A percentile compares a stretch with the other conserved stretches of the same genome.
phyloP scores from a whole-genome alignment of 2,329 filamentous ascomycete species.

The Apiospora rasikravindrae region DNA sequence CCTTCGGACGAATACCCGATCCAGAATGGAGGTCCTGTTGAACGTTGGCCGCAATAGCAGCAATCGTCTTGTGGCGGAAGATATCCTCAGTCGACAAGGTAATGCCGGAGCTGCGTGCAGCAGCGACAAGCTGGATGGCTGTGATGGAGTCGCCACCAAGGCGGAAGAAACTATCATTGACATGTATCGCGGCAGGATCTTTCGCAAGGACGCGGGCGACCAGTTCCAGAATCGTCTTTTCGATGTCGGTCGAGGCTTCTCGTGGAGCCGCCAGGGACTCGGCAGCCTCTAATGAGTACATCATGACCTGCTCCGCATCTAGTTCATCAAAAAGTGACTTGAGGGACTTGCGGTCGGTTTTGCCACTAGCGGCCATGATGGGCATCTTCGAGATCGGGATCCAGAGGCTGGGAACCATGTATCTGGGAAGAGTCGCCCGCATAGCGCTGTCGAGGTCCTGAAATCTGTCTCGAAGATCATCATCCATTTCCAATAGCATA shows the following conservation, averaged over 20 bases:
- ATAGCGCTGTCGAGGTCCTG: background rate
- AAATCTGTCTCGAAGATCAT: constrained; percentile 3
- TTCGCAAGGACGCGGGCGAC: constrained; percentile 15
- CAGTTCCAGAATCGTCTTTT: constrained; percentile 19
- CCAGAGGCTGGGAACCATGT: constrained; percentile 24
- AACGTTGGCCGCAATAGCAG: background rate
- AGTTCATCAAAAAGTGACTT: background rate
- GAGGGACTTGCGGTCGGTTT: constrained; percentile 24
- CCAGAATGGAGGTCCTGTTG: background rate
- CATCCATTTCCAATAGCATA: background rate
- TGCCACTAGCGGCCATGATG: constrained; percentile 20
- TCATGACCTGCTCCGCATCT: background rate
- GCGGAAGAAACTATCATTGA: constrained; percentile 26
- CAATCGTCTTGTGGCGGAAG: constrained; percentile 10
- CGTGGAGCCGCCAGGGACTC: background rate
- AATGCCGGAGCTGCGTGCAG: constrained; percentile 40
- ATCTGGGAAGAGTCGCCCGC: constrained; percentile 17
- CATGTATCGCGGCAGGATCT: background rate
- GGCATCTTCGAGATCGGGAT: constrained; percentile 22
- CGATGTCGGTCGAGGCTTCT: constrained; percentile 19
- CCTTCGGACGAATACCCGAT: background rate
- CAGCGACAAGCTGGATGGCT: constrained; percentile 10
- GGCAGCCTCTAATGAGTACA: constrained; percentile 2
- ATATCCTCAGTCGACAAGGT: constrained; percentile 42
- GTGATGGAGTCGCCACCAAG: constrained; percentile 29